Base-by-base conservation (phyloP, 169 alveolate genomes). In the Cryptosporidium bovis region DNA sequence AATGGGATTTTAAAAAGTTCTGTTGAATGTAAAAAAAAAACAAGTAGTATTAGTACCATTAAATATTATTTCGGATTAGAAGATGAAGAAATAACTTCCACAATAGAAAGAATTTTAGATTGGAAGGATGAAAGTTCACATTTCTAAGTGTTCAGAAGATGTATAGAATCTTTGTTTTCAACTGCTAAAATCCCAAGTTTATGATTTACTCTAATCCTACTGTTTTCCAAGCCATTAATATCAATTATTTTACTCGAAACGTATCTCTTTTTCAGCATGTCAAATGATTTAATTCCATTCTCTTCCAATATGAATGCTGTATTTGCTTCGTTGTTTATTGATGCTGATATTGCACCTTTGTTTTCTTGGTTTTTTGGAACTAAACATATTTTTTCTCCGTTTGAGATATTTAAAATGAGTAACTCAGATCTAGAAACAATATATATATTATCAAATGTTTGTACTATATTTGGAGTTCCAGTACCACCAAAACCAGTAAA, bases 391-490 rank as follows among this genome's bases (percentile, higher is more conserved):
- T 7, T 24, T 60, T 77, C 64, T 24, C 87, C 87, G 58, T 56
- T 77, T n/a, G 50, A 56, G 24, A 77, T 60, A 40, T 77, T 48
- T 40, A 77, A 46, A 46, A 77, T 15, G 40, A 18, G 56, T 27
- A 77, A 24, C 8, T 66, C 71, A 7, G 4, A 34, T 46, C 51
- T 77, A 36, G 87, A 13, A n/a, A 68, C 62, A 7, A 77, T 15
- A 10, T 40, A 29, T 20, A 77, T 20, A 6, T 5, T 56, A n/a
- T 77, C 87, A 62, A 56, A 40, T 60, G 65, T 60, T 40, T 77
- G 18, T 15, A 62, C 56, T 62, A 20, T 62, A n/a, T 60, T 62
- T 27, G 24, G 2, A 6, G 44, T 2, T 20, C 33, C 24, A n/a
- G 16, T 58, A 15, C 20, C 24, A 27, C 27, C 10, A 12, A n/a